phyloP scores from a whole-genome alignment of 192 early-diverging fungal genomes.

The Backusella luteola region DNA sequence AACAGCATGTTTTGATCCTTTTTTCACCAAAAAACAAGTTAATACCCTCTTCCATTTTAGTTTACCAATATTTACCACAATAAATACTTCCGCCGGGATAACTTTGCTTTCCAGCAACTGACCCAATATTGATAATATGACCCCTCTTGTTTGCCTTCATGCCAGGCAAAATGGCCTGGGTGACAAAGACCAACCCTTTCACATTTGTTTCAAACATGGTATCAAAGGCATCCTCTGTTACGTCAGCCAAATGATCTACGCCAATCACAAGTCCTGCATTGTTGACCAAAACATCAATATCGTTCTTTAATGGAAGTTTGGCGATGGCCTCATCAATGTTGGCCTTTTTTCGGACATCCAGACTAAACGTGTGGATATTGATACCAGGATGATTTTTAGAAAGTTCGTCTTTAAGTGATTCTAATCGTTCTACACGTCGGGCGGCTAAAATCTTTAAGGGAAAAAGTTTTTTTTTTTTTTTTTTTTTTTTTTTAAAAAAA shows the following conservation, averaged over 20 bases:
- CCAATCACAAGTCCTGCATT: constrained; percentile 79
- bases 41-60: neutral
- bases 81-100: constrained; percentile 80
- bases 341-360: constrained; percentile 69
- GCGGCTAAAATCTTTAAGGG: constrained; percentile 50
- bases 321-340: constrained; percentile 50
- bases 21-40: neutral
- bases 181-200: constrained; percentile 79
- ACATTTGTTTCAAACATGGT: constrained; percentile 90
- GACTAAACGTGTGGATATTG: constrained; percentile 55
- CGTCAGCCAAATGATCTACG: constrained; percentile 61
- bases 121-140: constrained; percentile 86
- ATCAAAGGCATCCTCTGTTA: constrained; percentile 64
- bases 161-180: constrained; percentile 72
- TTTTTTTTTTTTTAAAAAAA: too few relatives aligned
- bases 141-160: constrained; percentile 73
- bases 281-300: constrained; percentile 85
- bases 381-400: constrained; percentile 44
- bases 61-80: constrained; percentile 39
- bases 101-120: constrained; percentile 69
- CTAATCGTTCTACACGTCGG: constrained; percentile 63
- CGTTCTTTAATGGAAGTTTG: constrained; percentile 58
- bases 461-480: neutral
- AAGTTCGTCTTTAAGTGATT: constrained; percentile 53
- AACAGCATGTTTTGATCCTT: constrained; percentile 77